Evolutionary conservation across 495 filamentous ascomycete genomes (phyloP).

Genomic region (Friedmanniomyces endolithicus): DNA sequence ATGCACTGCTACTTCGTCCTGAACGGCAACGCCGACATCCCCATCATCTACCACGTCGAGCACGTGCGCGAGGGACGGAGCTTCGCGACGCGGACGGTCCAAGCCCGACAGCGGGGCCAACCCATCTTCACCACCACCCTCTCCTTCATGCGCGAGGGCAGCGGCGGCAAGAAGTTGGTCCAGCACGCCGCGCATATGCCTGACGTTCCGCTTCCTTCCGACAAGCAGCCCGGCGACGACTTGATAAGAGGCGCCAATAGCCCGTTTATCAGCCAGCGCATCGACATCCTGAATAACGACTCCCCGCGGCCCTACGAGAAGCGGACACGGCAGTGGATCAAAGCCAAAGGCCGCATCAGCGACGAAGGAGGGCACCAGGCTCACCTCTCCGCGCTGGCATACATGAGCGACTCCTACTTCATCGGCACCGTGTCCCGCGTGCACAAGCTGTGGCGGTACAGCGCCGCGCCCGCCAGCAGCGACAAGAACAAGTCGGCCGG

Average conservation of each 20-base stretch:
- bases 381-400: conserved; percentile 77
- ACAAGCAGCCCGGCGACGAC: conserved; percentile 17
- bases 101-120: conserved; percentile 77
- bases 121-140: conserved; percentile 91
- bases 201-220: conserved; percentile 25
- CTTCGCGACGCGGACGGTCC: conserved; percentile 88
- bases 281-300: conserved; percentile 39
- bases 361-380: conserved; percentile 60
- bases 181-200: conserved; percentile 52
- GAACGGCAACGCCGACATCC: conserved; percentile 68
- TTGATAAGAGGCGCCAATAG: conserved; percentile 22
- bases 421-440: conserved; percentile 74
- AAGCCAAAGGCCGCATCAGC: conserved; percentile 60
- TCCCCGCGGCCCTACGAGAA: conserved; percentile 48
- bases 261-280: conserved; percentile 47
- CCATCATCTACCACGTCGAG: conserved; percentile 88
- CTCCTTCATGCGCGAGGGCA: conserved; percentile 66
- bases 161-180: conserved; percentile 48
- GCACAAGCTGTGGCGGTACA: conserved; percentile 58
- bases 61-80: conserved; percentile 79
- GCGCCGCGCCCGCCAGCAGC: conserved; percentile 16
- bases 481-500: conserved; percentile 19
- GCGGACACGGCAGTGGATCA: conserved; percentile 64
- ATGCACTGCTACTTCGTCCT: conserved; percentile 99
- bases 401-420: conserved; percentile 84